Conservation (phyloP, 202 grass and related monocot species). For the Carex arenaria region DNA sequence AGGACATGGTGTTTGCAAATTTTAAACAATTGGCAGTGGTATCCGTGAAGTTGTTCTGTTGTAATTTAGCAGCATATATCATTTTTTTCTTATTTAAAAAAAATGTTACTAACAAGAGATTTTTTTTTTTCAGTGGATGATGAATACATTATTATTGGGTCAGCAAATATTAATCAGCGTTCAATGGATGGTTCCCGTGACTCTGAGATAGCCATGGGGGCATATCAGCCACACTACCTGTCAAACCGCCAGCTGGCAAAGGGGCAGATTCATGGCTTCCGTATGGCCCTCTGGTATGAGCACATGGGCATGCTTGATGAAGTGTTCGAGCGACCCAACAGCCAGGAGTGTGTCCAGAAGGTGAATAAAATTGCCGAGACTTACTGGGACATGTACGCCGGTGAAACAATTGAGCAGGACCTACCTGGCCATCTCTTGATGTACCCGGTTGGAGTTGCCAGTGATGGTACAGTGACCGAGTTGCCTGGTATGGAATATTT, state of each 20-base stretch:
- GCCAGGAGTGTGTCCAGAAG: constrained; percentile 65
- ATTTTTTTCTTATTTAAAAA: background rate
- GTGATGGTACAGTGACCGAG: constrained; percentile 51
- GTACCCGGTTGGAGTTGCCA: constrained; percentile 53
- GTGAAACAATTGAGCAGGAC: constrained; percentile 45
- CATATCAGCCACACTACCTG: constrained; percentile 64
- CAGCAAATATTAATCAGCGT: constrained; percentile 94
- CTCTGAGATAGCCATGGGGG: constrained; percentile 94
- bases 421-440: constrained; percentile 89
- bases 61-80: background rate
- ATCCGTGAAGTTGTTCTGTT: background rate
- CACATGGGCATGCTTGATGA: constrained; percentile 68
- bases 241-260: constrained; percentile 46
- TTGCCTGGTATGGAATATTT: constrained; percentile 73
- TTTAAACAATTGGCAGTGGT: background rate
- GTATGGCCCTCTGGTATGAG: constrained; percentile 93
- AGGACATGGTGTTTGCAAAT: background rate
- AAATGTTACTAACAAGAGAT: background rate
- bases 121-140: constrained; percentile 61
- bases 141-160: constrained; percentile 89
- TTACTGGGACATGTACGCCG: constrained; percentile 70
- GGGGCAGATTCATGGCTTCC: constrained; percentile 84
- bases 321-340: constrained; percentile 45
- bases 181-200: constrained; percentile 87
- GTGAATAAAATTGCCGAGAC: constrained; percentile 74